Evolutionary conservation across 116 monocot species (phyloP).

Genomic region (Phalaenopsis hybrid): DNA sequence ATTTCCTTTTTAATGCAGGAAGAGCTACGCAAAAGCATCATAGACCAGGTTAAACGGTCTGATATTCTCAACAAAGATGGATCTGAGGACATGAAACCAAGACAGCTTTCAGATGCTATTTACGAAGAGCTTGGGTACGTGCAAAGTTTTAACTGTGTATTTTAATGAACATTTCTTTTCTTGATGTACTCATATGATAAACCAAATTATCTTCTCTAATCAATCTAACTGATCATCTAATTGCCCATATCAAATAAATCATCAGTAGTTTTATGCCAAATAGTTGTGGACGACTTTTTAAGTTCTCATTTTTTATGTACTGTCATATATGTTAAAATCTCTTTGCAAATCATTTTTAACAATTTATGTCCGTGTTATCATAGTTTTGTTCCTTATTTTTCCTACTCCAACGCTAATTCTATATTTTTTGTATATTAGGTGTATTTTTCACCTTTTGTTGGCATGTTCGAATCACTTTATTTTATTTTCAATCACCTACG

Average conservation of each 20-base stretch:
- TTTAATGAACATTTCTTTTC: not conserved
- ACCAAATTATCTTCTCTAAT: not conserved
- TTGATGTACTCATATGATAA: not conserved
- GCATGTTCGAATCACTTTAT: not conserved
- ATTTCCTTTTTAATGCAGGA: conserved; percentile 44
- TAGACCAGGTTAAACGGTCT: conserved; percentile 65
- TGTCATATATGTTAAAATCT: no score
- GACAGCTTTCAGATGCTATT: conserved; percentile 85
- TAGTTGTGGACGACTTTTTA: not conserved
- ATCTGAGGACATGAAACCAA: conserved; percentile 67
- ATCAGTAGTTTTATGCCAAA: not conserved
- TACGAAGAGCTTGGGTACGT: conserved; percentile 84
- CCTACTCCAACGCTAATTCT: no score
- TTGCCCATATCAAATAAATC: not conserved
- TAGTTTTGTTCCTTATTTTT: no score
- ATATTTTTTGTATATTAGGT: no score
- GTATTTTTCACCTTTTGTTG: no score
- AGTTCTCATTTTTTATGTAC: no score
- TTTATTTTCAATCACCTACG: not conserved
- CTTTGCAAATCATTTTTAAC: no score
- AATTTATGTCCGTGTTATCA: no score
- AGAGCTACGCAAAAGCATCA: conserved; percentile 53
- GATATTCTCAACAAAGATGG: conserved; percentile 56
- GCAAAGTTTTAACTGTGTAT: not conserved
- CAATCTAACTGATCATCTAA: not conserved